These are phyloP conservation scores for Ilyonectria mors-panacis DNA, from an alignment of 2,329 filamentous ascomycete species.

Conservation along the genomic window DNA sequence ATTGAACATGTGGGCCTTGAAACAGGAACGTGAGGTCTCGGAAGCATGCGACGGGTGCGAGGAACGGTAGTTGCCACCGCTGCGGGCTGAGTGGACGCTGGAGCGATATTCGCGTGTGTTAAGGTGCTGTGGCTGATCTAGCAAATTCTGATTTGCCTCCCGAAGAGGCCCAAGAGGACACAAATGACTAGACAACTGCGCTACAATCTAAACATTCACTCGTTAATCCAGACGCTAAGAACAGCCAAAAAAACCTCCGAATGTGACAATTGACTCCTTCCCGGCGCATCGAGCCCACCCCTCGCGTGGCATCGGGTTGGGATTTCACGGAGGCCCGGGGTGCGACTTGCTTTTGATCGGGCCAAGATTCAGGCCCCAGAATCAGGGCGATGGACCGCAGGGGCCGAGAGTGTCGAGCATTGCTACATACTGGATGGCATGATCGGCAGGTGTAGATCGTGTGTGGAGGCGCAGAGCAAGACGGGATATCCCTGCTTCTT, in stretches of 20 bases:
- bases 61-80: background rate
- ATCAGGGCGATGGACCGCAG: background rate
- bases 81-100: background rate
- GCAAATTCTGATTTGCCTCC: too few species aligned
- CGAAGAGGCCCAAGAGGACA: too few species aligned
- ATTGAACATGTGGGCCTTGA: background rate
- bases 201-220: too few species aligned
- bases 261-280: constrained; percentile 1
- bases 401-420: background rate
- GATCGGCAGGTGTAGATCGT: constrained; percentile 7
- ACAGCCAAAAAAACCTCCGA: background rate
- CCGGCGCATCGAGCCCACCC: background rate
- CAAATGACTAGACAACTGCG: too few species aligned
- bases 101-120: background rate
- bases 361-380: constrained; percentile 4
- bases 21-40: background rate
- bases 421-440: background rate
- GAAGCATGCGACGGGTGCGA: background rate
- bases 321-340: background rate
- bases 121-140: background rate
- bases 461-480: background rate
- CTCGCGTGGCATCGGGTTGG: constrained; percentile 1
- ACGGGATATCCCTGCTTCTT: background rate
- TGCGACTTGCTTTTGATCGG: background rate
- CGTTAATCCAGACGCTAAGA: too few species aligned